Evolutionary conservation across 1,284 basidiomycete genomes (phyloP).

Genomic region (Irpex lacteus): DNA sequence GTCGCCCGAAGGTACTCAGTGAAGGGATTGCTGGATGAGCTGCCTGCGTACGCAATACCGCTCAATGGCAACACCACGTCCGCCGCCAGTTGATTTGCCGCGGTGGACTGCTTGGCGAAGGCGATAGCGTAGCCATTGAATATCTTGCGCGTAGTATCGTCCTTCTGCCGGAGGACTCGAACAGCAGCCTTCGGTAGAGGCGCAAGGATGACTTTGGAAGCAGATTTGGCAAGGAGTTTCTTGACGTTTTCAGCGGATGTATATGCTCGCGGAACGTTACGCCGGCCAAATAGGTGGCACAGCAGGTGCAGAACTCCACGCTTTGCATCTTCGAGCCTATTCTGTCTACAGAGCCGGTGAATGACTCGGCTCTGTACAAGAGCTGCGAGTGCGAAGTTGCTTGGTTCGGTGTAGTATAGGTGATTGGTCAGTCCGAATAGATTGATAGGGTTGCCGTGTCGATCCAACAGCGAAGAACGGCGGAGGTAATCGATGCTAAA

Average conservation of each 20-base stretch:
- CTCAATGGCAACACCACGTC: conserved; percentile 50
- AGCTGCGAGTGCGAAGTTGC: conserved; percentile 61
- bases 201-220: conserved; percentile 57
- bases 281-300: conserved; percentile 58
- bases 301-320: conserved; percentile 51
- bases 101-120: conserved; percentile 39
- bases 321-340: conserved; percentile 38
- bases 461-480: conserved; percentile 49
- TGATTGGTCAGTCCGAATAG: conserved; percentile 54
- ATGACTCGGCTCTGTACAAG: conserved; percentile 57
- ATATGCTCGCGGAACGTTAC: conserved; percentile 46
- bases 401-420: conserved; percentile 66
- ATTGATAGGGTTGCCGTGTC: conserved; percentile 54
- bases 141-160: conserved; percentile 46
- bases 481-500: conserved; percentile 72
- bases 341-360: conserved; percentile 50
- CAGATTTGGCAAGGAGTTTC: conserved; percentile 40
- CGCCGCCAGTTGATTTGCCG: conserved; percentile 29
- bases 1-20: conserved; percentile 34
- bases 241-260: conserved; percentile 34
- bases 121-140: conserved; percentile 54
- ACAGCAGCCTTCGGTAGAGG: conserved; percentile 40
- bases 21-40: conserved; percentile 24
- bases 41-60: conserved; percentile 18
- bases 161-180: conserved; percentile 43